These are phyloP conservation scores for Penicillium simplicissimum DNA, from an alignment of 495 filamentous ascomycete genomes.

Conservation along the genomic window DNA sequence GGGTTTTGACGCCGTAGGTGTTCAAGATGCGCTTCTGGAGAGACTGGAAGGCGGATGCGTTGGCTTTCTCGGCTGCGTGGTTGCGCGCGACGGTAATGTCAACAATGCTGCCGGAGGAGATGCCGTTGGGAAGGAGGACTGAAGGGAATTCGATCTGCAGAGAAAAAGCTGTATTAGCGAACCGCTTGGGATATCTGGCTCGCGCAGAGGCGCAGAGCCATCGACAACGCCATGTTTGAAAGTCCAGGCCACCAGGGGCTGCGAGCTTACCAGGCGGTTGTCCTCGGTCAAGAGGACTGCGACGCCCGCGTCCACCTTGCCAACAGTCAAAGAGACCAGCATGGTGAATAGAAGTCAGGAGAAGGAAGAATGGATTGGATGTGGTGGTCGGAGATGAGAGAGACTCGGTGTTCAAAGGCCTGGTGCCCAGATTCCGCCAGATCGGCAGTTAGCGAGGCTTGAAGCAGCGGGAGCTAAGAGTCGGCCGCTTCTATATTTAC, in stretches of 20 bases:
- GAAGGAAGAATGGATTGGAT: background rate
- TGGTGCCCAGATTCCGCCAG: constrained; percentile 31
- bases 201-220: constrained; percentile 8
- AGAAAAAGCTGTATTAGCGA: constrained; percentile 10
- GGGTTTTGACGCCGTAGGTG: constrained; percentile 80
- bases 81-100: constrained; percentile 97
- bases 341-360: constrained; percentile 49
- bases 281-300: constrained; percentile 95
- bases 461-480: constrained; percentile 22
- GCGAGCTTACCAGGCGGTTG: constrained; percentile 80
- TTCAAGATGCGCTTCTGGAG: constrained; percentile 86
- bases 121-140: constrained; percentile 91
- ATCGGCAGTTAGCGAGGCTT: constrained; percentile 36
- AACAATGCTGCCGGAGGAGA: constrained; percentile 92
- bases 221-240: constrained; percentile 15
- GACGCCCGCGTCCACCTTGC: constrained; percentile 98
- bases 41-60: constrained; percentile 69
- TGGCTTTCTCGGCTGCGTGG: constrained; percentile 67
- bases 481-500: constrained; percentile 21
- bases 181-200: background rate
- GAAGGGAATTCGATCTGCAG: constrained; percentile 96
- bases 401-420: constrained; percentile 18
- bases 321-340: constrained; percentile 96
- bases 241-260: constrained; percentile 22
- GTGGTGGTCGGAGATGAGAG: constrained; percentile 21